Evolutionary conservation across 176 grass and related monocot species (phyloP).

Genomic region (Triticum turgidum): DNA sequence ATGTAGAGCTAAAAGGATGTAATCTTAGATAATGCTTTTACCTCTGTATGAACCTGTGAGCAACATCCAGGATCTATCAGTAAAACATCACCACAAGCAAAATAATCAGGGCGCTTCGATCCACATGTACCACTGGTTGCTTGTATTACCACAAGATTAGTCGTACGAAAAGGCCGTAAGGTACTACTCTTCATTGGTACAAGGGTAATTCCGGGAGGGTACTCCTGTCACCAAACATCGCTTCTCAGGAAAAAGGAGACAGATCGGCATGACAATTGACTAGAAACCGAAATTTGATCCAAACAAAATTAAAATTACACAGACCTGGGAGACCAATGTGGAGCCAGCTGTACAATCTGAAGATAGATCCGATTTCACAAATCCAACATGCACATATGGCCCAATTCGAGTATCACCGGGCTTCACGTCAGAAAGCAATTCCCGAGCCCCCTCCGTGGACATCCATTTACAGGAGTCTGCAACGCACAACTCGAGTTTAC

Average conservation of each 20-base stretch:
- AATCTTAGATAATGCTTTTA: constrained; percentile 29
- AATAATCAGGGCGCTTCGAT: constrained; percentile 30
- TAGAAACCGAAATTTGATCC: not conserved
- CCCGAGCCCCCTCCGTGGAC: constrained; percentile 47
- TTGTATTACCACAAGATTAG: constrained; percentile 77
- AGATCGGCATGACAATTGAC: not conserved
- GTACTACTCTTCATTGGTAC: constrained; percentile 95
- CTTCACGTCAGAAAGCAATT: constrained; percentile 50
- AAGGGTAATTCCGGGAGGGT: constrained; percentile 84
- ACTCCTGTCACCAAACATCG: constrained; percentile 52
- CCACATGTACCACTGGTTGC: constrained; percentile 24
- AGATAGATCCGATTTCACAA: constrained; percentile 35
- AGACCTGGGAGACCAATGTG: constrained; percentile 67
- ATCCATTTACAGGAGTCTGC: constrained; percentile 81
- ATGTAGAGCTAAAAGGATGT: not conserved
- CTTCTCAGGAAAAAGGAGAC: constrained; percentile 3
- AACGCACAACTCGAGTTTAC: not conserved
- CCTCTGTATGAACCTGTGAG: constrained; percentile 64
- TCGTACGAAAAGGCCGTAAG: constrained; percentile 69
- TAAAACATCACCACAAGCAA: constrained; percentile 61
- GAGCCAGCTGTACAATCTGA: constrained; percentile 13
- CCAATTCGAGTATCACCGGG: constrained; percentile 52
- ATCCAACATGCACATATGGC: constrained; percentile 45
- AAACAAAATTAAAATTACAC: not conserved
- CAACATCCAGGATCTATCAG: constrained; percentile 93